These are phyloP conservation scores for Xerocomellus intermedius DNA, from an alignment of 768 basidiomycete genomes.

Conservation along the genomic window DNA sequence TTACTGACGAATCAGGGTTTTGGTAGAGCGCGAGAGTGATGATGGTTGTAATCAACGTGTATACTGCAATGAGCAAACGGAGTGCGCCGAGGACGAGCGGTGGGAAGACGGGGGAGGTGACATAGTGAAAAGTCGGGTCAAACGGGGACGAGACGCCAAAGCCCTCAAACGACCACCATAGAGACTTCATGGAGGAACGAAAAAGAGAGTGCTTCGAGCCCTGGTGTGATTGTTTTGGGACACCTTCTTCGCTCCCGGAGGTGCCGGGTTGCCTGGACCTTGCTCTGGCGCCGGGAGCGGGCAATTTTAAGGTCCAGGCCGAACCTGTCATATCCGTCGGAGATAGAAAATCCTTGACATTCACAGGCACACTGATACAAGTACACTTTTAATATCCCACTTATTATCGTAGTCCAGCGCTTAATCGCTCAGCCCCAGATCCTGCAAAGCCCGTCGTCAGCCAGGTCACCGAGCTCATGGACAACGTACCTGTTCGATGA, in stretches of 20 bases:
- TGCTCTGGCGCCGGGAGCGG: no score
- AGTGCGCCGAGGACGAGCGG: constrained; percentile 43
- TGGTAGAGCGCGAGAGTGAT: constrained; percentile 28
- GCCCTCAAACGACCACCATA: background rate
- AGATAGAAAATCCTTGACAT: no score
- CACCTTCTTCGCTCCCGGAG: background rate
- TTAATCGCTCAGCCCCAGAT: constrained; percentile 17
- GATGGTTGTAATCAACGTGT: constrained; percentile 43
- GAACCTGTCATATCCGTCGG: no score
- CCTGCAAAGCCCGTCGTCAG: constrained; percentile 16
- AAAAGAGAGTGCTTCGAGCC: background rate
- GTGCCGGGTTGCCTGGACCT: no score
- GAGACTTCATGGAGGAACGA: background rate
- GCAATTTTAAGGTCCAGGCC: no score
- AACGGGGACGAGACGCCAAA: constrained; percentile 43
- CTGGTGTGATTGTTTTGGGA: constrained; percentile 7
- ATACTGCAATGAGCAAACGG: constrained; percentile 50
- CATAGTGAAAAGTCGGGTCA: constrained; percentile 37
- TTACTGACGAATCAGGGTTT: constrained; percentile 31
- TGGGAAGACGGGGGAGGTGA: constrained; percentile 44
- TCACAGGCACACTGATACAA: no score
- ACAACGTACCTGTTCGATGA: constrained; percentile 47
- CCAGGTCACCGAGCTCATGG: background rate
- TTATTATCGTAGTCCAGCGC: no score
- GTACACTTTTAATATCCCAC: no score